phyloP scores from a whole-genome alignment of 371 early-diverging fungal species.

The Capillidium rhysosporum region DNA sequence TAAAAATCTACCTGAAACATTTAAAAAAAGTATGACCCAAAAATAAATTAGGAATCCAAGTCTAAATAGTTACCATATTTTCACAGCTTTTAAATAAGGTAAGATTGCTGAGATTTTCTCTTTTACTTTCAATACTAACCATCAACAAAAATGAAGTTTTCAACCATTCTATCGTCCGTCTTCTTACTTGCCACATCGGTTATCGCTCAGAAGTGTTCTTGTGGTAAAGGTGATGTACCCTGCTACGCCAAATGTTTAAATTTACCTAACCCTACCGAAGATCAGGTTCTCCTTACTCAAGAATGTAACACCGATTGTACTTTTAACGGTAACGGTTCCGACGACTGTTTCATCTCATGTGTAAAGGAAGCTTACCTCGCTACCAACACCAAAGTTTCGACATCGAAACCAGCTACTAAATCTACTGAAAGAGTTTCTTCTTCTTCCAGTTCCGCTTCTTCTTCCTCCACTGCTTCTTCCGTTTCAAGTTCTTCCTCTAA shows the following conservation, averaged over 20 bases:
- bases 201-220: background rate
- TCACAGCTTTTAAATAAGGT: no score
- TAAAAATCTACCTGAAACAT: no score
- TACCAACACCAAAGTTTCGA: background rate
- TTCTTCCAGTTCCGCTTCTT: background rate
- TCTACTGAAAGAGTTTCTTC: background rate
- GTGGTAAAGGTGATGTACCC: background rate
- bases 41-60: no score
- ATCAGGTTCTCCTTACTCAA: background rate
- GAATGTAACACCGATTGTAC: background rate
- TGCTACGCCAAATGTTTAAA: background rate
- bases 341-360: background rate
- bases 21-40: no score
- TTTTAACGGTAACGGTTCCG: background rate
- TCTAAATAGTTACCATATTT: no score
- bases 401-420: background rate
- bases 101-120: no score
- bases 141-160: no score
- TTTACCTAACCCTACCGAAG: background rate
- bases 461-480: background rate
- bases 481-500: background rate
- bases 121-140: no score
- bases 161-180: background rate
- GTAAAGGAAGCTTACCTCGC: background rate
- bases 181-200: background rate